These are phyloP conservation scores for Rhizopogon salebrosus DNA, from an alignment of 768 basidiomycete species.

Conservation along the genomic window DNA sequence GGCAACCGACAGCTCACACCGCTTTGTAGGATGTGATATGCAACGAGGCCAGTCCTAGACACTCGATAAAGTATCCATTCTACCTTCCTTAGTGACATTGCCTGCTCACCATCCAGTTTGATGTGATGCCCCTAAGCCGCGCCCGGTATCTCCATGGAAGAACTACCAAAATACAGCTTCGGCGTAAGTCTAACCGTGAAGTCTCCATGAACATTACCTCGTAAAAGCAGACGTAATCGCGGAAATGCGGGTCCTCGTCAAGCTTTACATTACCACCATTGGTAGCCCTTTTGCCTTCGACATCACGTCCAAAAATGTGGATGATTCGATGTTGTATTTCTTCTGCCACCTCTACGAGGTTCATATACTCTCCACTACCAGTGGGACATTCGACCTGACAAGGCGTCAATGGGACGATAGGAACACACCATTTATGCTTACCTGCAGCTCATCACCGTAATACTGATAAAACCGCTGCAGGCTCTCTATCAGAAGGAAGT, in stretches of 20 bases:
- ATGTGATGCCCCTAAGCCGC: slow-evolving; percentile 94
- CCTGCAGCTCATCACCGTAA: slow-evolving; percentile 86
- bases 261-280: slow-evolving; percentile 88
- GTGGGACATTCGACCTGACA: slow-evolving; percentile 87
- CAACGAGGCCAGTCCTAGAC: slow-evolving; percentile 79
- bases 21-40: slow-evolving; percentile 87
- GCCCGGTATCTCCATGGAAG: slow-evolving; percentile 92
- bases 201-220: slow-evolving; percentile 49
- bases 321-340: slow-evolving; percentile 99
- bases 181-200: not conserved
- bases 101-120: slow-evolving; percentile 87
- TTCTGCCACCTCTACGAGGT: slow-evolving; percentile 87
- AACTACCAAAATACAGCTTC: slow-evolving; percentile 42
- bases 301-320: slow-evolving; percentile 94
- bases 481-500: slow-evolving; percentile 93
- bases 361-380: slow-evolving; percentile 97
- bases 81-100: not conserved
- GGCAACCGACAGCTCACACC: slow-evolving; percentile 87
- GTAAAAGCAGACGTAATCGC: slow-evolving; percentile 95
- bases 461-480: slow-evolving; percentile 97
- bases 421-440: slow-evolving; percentile 12
- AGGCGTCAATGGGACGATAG: not conserved
- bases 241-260: slow-evolving; percentile 91
- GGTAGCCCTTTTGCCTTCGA: slow-evolving; percentile 79
- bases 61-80: not conserved